Evolutionary conservation across 768 basidiomycete genomes (phyloP).

Genomic region (Cyclocybe aegerita): DNA sequence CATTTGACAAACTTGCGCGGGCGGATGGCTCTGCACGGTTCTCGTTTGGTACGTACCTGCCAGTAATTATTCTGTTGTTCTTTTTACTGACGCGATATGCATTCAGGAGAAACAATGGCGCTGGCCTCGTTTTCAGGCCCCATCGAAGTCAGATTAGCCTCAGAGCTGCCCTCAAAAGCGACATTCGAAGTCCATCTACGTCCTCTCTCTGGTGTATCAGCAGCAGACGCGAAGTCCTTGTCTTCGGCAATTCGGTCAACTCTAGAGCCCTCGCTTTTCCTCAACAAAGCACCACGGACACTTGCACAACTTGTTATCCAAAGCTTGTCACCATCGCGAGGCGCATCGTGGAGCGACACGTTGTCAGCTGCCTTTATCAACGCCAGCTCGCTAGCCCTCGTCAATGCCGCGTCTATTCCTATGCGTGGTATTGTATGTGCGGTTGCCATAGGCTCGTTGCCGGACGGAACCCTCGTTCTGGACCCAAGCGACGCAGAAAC

Average conservation of each 20-base stretch:
- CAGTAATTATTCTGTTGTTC: not conserved
- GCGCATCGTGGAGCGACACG: slow-evolving; percentile 31
- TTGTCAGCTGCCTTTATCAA: slow-evolving; percentile 70
- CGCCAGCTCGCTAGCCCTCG: slow-evolving; percentile 63
- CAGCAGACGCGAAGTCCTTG: slow-evolving; percentile 65
- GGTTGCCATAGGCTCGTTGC: slow-evolving; percentile 48
- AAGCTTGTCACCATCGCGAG: slow-evolving; percentile 36
- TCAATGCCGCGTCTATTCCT: slow-evolving; percentile 69
- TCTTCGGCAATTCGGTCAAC: slow-evolving; percentile 53
- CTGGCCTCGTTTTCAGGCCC: slow-evolving; percentile 80
- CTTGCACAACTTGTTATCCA: slow-evolving; percentile 81
- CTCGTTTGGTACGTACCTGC: slow-evolving; percentile 45
- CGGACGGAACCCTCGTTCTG: slow-evolving; percentile 37
- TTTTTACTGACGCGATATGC: slow-evolving; percentile 3
- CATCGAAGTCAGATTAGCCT: slow-evolving; percentile 67
- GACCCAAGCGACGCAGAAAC: slow-evolving; percentile 52
- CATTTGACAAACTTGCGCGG: slow-evolving; percentile 62
- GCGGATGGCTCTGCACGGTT: slow-evolving; percentile 80
- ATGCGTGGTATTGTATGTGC: slow-evolving; percentile 79
- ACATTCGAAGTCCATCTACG: slow-evolving; percentile 75
- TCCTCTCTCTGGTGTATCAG: slow-evolving; percentile 67
- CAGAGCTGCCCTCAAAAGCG: slow-evolving; percentile 70
- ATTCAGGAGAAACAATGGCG: slow-evolving; percentile 39
- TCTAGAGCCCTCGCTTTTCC: slow-evolving; percentile 62
- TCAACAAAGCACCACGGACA: slow-evolving; percentile 68